Evolutionary conservation across 2,329 filamentous ascomycete genomes (phyloP).

Genomic region (Cadophora malorum): DNA sequence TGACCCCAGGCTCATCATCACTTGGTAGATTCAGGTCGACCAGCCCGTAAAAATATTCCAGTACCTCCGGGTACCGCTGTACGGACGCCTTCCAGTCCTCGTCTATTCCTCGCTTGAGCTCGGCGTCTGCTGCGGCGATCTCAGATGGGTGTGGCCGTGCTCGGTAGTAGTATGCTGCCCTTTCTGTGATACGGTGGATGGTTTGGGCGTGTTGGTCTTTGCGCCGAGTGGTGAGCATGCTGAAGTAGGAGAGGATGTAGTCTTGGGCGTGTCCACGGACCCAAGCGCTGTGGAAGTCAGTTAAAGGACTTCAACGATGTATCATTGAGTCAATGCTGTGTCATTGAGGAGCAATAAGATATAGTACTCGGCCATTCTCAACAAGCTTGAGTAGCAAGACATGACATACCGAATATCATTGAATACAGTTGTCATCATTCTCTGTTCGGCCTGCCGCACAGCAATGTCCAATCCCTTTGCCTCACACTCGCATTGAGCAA

Average conservation of each 20-base stretch:
- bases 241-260: conserved; percentile 71
- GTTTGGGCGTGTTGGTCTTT: conserved; percentile 62
- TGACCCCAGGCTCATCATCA: conserved; percentile 65
- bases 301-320: neutral
- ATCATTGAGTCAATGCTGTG: neutral
- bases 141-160: conserved; percentile 65
- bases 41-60: conserved; percentile 79
- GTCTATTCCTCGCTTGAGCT: conserved; percentile 76
- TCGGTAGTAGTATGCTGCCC: conserved; percentile 64
- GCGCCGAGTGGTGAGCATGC: conserved; percentile 64
- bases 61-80: conserved; percentile 78
- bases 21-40: conserved; percentile 70
- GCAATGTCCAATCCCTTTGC: conserved; percentile 68
- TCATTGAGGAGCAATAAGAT: neutral
- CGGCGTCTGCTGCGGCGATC: conserved; percentile 67
- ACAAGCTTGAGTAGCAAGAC: neutral
- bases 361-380: neutral
- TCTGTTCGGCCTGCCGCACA: conserved; percentile 66
- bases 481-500: conserved; percentile 68
- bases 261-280: conserved; percentile 70
- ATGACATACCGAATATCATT: conserved; percentile 66
- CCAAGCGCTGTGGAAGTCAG: conserved; percentile 57
- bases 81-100: conserved; percentile 80
- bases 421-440: conserved; percentile 68
- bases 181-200: conserved; percentile 61